Evolutionary conservation across 2,329 filamentous ascomycete genomes (phyloP).

Genomic region (Colletotrichum echinochloae): DNA sequence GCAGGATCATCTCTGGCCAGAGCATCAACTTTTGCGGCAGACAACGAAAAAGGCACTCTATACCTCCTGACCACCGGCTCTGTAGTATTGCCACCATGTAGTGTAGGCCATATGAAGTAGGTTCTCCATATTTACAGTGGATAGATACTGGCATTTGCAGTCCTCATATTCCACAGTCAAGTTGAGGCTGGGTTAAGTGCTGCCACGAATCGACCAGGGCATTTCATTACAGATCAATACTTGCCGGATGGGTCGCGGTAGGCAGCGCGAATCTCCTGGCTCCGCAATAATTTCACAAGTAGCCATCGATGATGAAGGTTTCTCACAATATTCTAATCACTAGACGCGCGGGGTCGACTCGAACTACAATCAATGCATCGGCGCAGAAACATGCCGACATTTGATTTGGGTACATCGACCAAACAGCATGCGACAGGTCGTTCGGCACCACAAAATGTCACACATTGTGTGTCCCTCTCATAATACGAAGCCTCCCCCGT

Average conservation of each 20-base stretch:
- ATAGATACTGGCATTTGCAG: neutral
- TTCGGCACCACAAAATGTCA: too few relatives aligned
- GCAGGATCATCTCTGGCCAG: neutral
- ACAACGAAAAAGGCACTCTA: neutral
- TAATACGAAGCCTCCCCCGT: neutral
- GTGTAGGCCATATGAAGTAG: neutral
- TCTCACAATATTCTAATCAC: rapidly evolving
- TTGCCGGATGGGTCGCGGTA: neutral
- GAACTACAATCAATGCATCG: neutral
- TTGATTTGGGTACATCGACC: neutral
- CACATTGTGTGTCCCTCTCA: neutral
- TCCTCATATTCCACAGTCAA: neutral
- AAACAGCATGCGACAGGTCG: neutral
- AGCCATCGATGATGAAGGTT: neutral
- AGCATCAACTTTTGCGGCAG: too few relatives aligned
- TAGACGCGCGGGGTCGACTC: too few relatives aligned
- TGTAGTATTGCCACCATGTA: neutral
- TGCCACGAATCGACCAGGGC: neutral
- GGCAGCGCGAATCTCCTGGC: neutral
- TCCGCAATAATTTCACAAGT: too few relatives aligned
- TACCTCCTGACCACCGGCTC: neutral
- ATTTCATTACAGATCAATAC: neutral
- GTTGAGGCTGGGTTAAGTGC: neutral
- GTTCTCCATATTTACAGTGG: neutral
- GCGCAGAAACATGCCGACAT: neutral